A percentile compares a stretch with the other conserved stretches of the same genome.
These are phyloP conservation scores for Dysphania ambrosioides DNA, from an alignment of 148 eudicot species.

Conservation along the genomic window DNA sequence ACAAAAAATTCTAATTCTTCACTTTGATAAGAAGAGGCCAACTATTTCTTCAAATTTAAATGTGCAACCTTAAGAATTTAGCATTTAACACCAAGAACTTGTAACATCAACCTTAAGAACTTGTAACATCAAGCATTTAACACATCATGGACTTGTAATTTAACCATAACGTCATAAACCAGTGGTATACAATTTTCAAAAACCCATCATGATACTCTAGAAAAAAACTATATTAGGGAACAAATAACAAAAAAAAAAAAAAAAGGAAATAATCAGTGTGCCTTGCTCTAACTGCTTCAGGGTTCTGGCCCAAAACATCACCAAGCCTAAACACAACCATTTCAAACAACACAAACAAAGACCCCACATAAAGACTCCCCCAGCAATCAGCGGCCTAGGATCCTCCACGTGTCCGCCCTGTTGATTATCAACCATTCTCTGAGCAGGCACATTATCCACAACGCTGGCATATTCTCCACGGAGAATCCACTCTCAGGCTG, in stretches of 20 bases:
- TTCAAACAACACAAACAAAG: slow-evolving; percentile 87
- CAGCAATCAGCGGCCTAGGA: slow-evolving; percentile 60
- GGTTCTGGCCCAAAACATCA: slow-evolving; percentile 51
- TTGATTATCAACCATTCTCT: slow-evolving; percentile 82
- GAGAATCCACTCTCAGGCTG: slow-evolving; percentile 54
- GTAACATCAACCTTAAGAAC: no score
- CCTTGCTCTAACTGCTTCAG: slow-evolving; percentile 51
- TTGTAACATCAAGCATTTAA: no score
- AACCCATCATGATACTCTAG: no score
- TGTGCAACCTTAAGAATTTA: no score
- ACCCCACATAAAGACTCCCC: slow-evolving; percentile 91
- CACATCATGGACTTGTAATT: no score
- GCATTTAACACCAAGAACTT: no score
- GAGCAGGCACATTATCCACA: slow-evolving; percentile 67
- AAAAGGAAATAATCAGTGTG: slow-evolving; percentile 61
- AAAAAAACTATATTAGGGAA: no score
- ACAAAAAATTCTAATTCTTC: background rate
- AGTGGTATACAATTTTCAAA: no score
- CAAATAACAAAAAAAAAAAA: background rate
- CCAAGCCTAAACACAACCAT: slow-evolving; percentile 73
- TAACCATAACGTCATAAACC: no score
- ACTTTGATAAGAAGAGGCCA: background rate
- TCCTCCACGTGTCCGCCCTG: slow-evolving; percentile 24
- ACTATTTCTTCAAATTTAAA: no score
- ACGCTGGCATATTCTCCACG: slow-evolving; percentile 48